A percentile compares a stretch with the other conserved stretches of the same genome.
These are phyloP conservation scores for Scytalidium lignicola DNA, from an alignment of 2,329 filamentous ascomycete species.

Conservation along the genomic window DNA sequence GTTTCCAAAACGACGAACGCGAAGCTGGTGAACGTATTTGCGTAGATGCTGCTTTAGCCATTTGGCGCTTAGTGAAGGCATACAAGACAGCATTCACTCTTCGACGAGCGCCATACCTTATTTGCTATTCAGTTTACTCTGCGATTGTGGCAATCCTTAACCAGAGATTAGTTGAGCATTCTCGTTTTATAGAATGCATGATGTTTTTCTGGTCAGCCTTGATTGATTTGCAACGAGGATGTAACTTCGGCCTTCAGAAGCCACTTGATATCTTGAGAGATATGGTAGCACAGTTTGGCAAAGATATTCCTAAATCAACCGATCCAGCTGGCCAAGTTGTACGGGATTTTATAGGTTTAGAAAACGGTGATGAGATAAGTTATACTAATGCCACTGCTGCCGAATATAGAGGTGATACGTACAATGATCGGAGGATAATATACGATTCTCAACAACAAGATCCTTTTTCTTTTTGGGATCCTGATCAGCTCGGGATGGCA, in stretches of 20 bases:
- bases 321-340: background rate
- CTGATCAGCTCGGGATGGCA: background rate
- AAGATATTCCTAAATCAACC: background rate
- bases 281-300: conserved; percentile 18
- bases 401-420: background rate
- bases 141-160: conserved; percentile 22
- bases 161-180: conserved; percentile 26
- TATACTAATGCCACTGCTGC: background rate
- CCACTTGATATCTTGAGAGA: conserved; percentile 30
- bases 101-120: conserved; percentile 33
- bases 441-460: background rate
- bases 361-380: background rate
- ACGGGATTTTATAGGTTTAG: background rate
- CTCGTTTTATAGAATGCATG: conserved; percentile 29
- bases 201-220: conserved; percentile 34
- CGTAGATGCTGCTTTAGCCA: conserved; percentile 29
- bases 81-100: conserved; percentile 36
- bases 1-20: conserved; percentile 19
- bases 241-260: conserved; percentile 32
- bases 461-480: background rate
- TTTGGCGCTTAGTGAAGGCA: conserved; percentile 18
- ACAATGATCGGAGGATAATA: background rate
- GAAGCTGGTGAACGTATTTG: conserved; percentile 29
- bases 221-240: conserved; percentile 30
- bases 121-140: conserved; percentile 35